Conservation (phyloP, 768 basidiomycete genomes). For the Russula sp. region DNA sequence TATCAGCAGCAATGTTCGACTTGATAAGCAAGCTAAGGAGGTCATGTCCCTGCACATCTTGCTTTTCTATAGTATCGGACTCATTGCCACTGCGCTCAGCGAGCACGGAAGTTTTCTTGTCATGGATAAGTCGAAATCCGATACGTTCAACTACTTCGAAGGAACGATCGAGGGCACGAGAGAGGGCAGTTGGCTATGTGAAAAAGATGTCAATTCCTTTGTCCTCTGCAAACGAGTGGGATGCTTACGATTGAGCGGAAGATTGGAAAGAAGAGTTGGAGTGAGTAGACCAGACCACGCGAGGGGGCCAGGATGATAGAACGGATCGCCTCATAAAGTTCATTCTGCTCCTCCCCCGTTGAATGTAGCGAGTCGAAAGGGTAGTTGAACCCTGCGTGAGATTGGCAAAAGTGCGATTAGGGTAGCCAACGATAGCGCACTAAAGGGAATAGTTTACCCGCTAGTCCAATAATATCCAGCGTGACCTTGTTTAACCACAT, state of each 20-base stretch:
- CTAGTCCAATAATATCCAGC: slow-evolving; percentile 24
- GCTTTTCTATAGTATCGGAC: slow-evolving; percentile 7
- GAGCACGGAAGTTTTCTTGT: slow-evolving; percentile 39
- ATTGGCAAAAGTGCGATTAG: neutral
- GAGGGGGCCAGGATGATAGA: slow-evolving; percentile 24
- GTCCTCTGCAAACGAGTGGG: neutral
- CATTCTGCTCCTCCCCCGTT: slow-evolving; percentile 20
- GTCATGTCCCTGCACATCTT: slow-evolving; percentile 24
- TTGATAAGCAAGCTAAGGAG: slow-evolving; percentile 27
- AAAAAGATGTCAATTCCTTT: neutral
- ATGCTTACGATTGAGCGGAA: slow-evolving; percentile 35
- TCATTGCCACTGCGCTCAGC: slow-evolving; percentile 1
- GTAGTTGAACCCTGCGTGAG: slow-evolving; percentile 33
- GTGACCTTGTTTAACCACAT: slow-evolving; percentile 21
- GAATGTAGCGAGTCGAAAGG: slow-evolving; percentile 29
- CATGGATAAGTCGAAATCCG: slow-evolving; percentile 39
- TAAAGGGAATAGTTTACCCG: slow-evolving; percentile 13
- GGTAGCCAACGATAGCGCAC: neutral
- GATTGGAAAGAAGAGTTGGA: slow-evolving; percentile 32
- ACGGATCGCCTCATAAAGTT: slow-evolving; percentile 30
- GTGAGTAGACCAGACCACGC: slow-evolving; percentile 25
- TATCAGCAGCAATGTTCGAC: slow-evolving; percentile 29
- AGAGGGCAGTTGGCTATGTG: slow-evolving; percentile 23
- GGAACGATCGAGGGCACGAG: slow-evolving; percentile 26
- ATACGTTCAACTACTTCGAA: slow-evolving; percentile 41